Evolutionary conservation across 2,329 filamentous ascomycete species (phyloP), one percentile per base, ranked within the genome.

Genomic region (Penicillium psychrosexuale): DNA sequence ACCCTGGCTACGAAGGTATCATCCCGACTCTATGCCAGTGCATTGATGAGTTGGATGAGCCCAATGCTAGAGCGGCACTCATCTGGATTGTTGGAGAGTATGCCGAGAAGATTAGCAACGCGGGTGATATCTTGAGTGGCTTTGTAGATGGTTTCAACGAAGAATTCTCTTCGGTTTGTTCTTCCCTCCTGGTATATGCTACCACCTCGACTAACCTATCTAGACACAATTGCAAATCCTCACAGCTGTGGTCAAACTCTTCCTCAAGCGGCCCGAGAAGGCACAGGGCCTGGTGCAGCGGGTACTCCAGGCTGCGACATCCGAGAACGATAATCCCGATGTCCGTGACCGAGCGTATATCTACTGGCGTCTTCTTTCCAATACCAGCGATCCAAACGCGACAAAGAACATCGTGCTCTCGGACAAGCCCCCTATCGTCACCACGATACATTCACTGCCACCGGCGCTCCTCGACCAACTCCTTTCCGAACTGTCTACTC

Each of bases 11-110:
- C 67, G 94, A 99, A 76, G 94, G 92, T 28, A 96, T 99, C 63
- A 99, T 99, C 65, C 93, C 93, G 3, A 96, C 91, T 0, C 82
- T 99, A 13, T 99, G 95, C 78, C 85, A 97, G 72, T 91, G 96
- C 69, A 97, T 99, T 58, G 94, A 99, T 66, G 94, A 99, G 65
- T 75, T 99, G 62, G 94, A 99, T 69, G 94, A 99, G 74, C 92
- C 93, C 1, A 87, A 91, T 66, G 94, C 94, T 7, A 82, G 94
- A 67, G 92, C 89, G 3, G 89, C 93, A 22, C 78, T 99, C 56
- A 97, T 99, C 68, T 99, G 94, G 94, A 97, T 99, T 63, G 93
- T 99, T 6, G 94, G 94, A 64, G 94, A 99, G 73, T 99, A 99
- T 71, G 94, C 94, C 0, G 94, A 99, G 78, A 99, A 99, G 81